Evolutionary conservation across 176 grass and related monocot species (phyloP), one percentile per base, ranked within the genome.

Genomic region (Hordeum marinum): DNA sequence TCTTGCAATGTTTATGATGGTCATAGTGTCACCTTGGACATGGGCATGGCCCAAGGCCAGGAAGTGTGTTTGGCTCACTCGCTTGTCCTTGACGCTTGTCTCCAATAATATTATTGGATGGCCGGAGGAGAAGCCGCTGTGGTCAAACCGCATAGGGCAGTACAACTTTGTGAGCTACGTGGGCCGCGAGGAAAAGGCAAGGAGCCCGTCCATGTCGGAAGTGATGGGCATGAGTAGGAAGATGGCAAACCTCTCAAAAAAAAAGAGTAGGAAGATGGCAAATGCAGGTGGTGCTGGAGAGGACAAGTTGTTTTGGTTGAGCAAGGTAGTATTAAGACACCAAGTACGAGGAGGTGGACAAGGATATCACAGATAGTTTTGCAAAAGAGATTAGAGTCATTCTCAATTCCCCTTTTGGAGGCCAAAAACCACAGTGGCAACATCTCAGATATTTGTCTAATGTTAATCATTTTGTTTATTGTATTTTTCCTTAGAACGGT

Each of bases 61-160:
- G 18, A 31, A 55, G 9, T 39, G 4, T 4, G 1, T 9, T 23
- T 11, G 72, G n/a, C 72, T 84, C 23, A 41, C 27, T 9, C 12
- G 3, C 9, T 20, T 54, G 4, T 68, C 32, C 23, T 68, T n/a
- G 63, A 10, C 7, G 27, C 23, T 85, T 13, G 25, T 85, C 4
- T 68, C 29, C 29, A 29, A 29, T 29, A 29, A 29, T 29, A 29
- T 29, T 29, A 29, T 29, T 29, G 29, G 29, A 8, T 57, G 72
- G 72, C 61, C 72, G 6, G 72, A 64, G 73, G 27, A 8, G 15
- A 77, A 63, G 73, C 32, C 45, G 2, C 8, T 54, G 10, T 77
- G 83, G 83, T 85, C 83, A 27, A 68, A 58, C 40, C 6, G 14
- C n/a, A 55, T 85, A 21, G 83, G 83, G 6, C 83, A 85, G 45